A percentile compares a stretch with the other conserved stretches of the same genome.
Evolutionary conservation across 495 filamentous ascomycete species (phyloP).

Genomic region (Penicillium alfredii): DNA sequence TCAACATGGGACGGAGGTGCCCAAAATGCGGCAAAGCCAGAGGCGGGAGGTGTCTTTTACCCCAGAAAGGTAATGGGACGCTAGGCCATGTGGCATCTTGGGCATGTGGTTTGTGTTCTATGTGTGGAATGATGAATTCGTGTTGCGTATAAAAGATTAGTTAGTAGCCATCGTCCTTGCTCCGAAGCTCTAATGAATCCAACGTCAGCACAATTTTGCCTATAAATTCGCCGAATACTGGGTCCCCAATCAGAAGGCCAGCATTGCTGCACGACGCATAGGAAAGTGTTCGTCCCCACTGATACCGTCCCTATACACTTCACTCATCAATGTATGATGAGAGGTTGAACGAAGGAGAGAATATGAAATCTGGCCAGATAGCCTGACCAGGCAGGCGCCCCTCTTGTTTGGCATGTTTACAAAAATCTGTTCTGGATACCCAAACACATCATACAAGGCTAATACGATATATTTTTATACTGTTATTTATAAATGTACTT

Average conservation of each 20-base stretch:
- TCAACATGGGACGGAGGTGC: neutral
- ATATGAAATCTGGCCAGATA: constrained; percentile 2
- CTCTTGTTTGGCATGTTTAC: constrained; percentile 1
- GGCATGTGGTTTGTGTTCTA: neutral
- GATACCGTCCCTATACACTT: constrained; percentile 1
- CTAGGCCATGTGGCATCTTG: neutral
- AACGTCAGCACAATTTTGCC: constrained; percentile 3
- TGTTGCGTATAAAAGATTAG: too few species aligned
- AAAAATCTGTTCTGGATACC: constrained; percentile 1
- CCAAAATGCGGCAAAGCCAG: neutral
- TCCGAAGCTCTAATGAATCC: too few species aligned
- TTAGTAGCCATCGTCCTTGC: too few species aligned
- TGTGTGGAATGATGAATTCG: neutral
- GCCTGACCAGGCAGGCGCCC: constrained; percentile 1
- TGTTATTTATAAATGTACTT: constrained; percentile 1
- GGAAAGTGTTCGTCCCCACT: too few species aligned
- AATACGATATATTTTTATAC: constrained; percentile 2
- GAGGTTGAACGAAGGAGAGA: constrained; percentile 2
- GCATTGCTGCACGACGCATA: constrained; percentile 2
- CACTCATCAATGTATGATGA: constrained; percentile 2
- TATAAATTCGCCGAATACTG: neutral
- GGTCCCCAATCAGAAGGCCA: constrained; percentile 2
- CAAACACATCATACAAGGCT: constrained; percentile 1
- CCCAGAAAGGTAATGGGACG: neutral
- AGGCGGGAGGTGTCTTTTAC: neutral